Evolutionary conservation across 1,284 basidiomycete species (phyloP), one percentile per base, ranked within the genome.

Genomic region (Waitea zeae): DNA sequence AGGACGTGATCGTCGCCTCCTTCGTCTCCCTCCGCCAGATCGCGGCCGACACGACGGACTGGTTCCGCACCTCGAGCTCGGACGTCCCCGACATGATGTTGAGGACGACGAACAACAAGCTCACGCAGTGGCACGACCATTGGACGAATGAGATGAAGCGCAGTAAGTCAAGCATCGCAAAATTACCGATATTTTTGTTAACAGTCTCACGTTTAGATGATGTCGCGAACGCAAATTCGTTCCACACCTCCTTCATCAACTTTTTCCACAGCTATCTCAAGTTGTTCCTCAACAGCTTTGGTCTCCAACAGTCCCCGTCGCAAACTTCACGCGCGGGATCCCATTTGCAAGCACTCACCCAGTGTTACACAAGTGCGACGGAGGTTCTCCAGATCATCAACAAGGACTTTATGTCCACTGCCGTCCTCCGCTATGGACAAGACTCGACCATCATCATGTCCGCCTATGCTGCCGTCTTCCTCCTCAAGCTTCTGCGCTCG

Each of bases 391-490:
- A 64, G 34, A 80, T 83, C 28, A 65, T 80, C 15, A 71, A 70
- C 1, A 62, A 70, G 36, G 78, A 83, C 40, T 81, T 84, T 45
- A 68, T 70, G 17, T 61, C 61, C n/a, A 65, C 82, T 52, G 67
- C 68, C 44, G 74, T 83, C 54, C 63, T 86, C 45, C 73, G 74
- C 35, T 86, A 86, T 44, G 68, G 76, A 6, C 82, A 86, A 55
- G 82, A 86, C 47, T 73, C 77, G 3, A 70, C 81, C 39, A 74
- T 76, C 3, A 67, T 79, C 31, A 86, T 86, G 81, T 78, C 77
- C 12, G 82, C 80, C 12, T 86, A 86, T 46, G 70, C 75, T 37
- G 79, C 81, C 14, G 71, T 86, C 27, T 75, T 81, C 48, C 53
- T 86, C 36, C 54, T 86, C 37, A 75, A 64, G 78, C 62, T 82